Evolutionary conservation across 1,284 basidiomycete species (phyloP), one percentile per base, ranked within the genome.

Genomic region (Melampsora occidentalis): DNA sequence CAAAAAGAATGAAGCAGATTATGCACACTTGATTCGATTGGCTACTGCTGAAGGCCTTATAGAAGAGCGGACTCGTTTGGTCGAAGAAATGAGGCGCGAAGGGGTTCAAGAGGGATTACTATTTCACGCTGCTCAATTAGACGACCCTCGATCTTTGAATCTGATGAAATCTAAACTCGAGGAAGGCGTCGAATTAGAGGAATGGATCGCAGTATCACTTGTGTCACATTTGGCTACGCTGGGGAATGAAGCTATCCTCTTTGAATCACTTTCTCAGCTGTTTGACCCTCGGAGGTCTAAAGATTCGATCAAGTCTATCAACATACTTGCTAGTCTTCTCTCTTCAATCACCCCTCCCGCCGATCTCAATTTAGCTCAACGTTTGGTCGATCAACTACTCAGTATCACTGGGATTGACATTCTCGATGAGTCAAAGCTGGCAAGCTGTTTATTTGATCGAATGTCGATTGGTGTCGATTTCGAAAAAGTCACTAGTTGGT

Each of bases 131-230:
- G 61, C 70, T 49, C 31, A 63, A 65, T 61, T 65, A 42, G 48
- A 42, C 7, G 35, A 53, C 20, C 20, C 61, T 12, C 39, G 33
- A 12, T 64, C 70, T 18, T 49, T 65, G 12, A 28, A 51, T 42
- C 49, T 49, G 35, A 53, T 66, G n/a, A 35, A 51, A 48, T 28
- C 62, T n/a, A 42, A 64, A 64, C 48, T 72, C 35, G 20, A 49
- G 10, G 64, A 72, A 7, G 48, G 33, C 20, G 14, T 22, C 9
- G 33, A 31, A 57, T n/a, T 66, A 18, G 22, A 64, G 14, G 31
- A 72, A 31, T 66, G 70, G 63, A 72, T 72, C 62, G 16, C 66
- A 46, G 39, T n/a, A 2, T 33, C 62, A 12, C 48, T 72, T 33
- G 49, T 72, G 16, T 35, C 62, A 66, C 31, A 42, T 9, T 16